Evolutionary conservation across 306 rosid species (phyloP).

Genomic region (Cucurbita argyrosperma): DNA sequence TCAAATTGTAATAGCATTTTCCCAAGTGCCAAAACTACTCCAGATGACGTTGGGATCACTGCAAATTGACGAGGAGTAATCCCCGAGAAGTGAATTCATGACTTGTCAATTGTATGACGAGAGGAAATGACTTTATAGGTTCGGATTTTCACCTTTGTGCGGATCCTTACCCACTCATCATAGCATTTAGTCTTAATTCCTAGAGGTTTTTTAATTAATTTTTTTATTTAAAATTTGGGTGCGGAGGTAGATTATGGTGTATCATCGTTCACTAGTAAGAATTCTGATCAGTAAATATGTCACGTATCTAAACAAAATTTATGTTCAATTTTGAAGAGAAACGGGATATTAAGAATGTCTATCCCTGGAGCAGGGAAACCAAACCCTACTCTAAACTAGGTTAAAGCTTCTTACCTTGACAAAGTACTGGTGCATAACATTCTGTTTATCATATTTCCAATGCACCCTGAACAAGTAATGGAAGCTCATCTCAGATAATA

Average conservation of each 20-base stretch:
- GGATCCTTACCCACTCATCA: not conserved
- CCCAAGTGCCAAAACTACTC: not conserved
- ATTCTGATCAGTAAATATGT: not conserved
- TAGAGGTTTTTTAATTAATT: not conserved
- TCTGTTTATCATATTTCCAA: conserved; percentile 48
- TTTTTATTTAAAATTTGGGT: not conserved
- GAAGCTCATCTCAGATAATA: not conserved
- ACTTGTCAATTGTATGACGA: not conserved
- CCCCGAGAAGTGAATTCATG: not conserved
- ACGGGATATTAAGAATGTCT: not conserved
- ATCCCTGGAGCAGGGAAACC: not conserved
- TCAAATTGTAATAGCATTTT: not conserved
- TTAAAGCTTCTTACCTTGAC: conserved; percentile 49
- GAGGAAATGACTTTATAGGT: not conserved
- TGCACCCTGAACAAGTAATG: conserved; percentile 39
- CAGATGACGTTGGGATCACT: not conserved
- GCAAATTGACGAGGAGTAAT: not conserved
- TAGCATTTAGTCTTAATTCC: not conserved
- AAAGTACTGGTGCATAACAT: conserved; percentile 75
- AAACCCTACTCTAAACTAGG: not conserved
- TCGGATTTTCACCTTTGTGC: not conserved
- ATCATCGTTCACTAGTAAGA: not conserved
- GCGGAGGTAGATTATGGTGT: not conserved
- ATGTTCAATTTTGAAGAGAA: not conserved
- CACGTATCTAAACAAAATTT: not conserved